Percentiles rank a stretch among this genome's conserved stretches.
phyloP scores from a whole-genome alignment of 192 early-diverging fungal genomes.

The Umbelopsis vinacea region DNA sequence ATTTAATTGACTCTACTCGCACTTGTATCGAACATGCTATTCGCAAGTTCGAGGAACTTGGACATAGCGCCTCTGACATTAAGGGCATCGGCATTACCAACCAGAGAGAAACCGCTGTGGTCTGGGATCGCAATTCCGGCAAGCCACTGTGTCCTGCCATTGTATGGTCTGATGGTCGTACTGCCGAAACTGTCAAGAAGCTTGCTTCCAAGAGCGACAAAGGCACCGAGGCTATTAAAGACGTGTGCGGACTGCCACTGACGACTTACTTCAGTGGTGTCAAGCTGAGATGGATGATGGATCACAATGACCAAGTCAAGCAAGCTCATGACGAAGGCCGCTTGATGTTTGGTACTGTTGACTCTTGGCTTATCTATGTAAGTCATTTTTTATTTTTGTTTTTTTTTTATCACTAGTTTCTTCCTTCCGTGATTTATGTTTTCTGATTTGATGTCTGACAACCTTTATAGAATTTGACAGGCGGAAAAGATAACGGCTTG shows the following conservation, averaged over 20 bases:
- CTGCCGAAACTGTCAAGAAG: conserved; percentile 69
- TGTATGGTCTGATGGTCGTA: conserved; percentile 92
- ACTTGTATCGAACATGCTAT: conserved; percentile 70
- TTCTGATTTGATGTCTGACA: neutral
- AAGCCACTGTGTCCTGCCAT: conserved; percentile 83
- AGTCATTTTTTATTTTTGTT: conserved; percentile 4
- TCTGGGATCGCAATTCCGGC: conserved; percentile 86
- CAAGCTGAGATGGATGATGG: conserved; percentile 92
- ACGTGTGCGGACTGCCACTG: conserved; percentile 84
- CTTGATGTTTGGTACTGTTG: conserved; percentile 87
- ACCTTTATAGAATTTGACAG: conserved; percentile 75
- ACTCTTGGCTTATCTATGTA: conserved; percentile 94
- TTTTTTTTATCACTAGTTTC: neutral
- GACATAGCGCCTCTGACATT: conserved; percentile 58
- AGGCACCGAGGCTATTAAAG: conserved; percentile 44
- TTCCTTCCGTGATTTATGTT: too few relatives aligned
- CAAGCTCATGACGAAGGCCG: conserved; percentile 73
- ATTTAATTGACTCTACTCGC: conserved; percentile 70
- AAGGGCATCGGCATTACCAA: conserved; percentile 89
- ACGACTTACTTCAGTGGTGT: conserved; percentile 93
- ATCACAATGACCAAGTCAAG: conserved; percentile 76
- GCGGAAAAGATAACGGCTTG: conserved; percentile 66
- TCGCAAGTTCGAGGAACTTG: conserved; percentile 65
- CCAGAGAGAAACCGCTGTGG: conserved; percentile 91
- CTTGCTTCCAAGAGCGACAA: conserved; percentile 53